phyloP scores from a whole-genome alignment of 1,284 basidiomycete genomes.

The Ceratobasidium sp. region DNA sequence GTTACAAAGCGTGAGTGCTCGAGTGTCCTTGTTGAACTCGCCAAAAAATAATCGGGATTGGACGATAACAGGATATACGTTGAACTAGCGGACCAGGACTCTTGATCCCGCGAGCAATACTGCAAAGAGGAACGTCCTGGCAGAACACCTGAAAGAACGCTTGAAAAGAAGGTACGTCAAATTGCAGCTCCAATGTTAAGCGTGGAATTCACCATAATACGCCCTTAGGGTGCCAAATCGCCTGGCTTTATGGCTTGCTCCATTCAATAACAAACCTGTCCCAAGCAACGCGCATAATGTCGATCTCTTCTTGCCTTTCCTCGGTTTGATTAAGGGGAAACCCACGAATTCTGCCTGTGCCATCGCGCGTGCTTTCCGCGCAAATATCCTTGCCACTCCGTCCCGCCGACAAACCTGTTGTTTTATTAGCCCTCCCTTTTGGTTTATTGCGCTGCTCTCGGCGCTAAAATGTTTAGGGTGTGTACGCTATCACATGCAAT shows the following conservation, averaged over 20 bases:
- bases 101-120: constrained; percentile 85
- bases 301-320: neutral
- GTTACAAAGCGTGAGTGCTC: no score
- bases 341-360: neutral
- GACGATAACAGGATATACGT: constrained; percentile 74
- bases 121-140: constrained; percentile 80
- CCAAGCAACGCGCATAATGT: constrained; percentile 15
- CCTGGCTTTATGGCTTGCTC: constrained; percentile 81
- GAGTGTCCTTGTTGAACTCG: neutral
- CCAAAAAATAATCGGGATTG: constrained; percentile 42
- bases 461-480: no score
- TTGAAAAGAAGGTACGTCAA: constrained; percentile 80
- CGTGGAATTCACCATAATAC: neutral
- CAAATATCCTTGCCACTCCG: neutral
- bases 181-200: neutral
- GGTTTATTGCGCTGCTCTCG: no score
- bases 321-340: neutral
- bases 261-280: constrained; percentile 68
- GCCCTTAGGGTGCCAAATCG: constrained; percentile 85
- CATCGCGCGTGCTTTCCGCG: neutral
- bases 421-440: no score
- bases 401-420: neutral
- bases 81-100: constrained; percentile 82
- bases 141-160: no score
- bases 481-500: no score